Evolutionary conservation across 116 monocot species (phyloP).

Genomic region (Papilionanthe hybrid): DNA sequence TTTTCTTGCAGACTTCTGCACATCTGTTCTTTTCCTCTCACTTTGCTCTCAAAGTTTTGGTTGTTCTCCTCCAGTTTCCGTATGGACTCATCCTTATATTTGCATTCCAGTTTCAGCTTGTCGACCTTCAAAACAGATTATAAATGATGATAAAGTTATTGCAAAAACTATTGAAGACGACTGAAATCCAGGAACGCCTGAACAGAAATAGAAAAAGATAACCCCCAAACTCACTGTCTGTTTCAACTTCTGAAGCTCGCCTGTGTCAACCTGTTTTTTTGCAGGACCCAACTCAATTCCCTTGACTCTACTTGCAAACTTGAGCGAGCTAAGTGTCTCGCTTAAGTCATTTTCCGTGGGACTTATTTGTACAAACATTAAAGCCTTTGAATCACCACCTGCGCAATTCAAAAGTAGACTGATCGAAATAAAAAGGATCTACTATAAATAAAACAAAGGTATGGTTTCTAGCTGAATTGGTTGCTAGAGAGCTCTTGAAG

Average conservation of each 20-base stretch:
- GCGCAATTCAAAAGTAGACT: not conserved
- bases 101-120: slow-evolving; percentile 60
- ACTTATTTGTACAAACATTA: slow-evolving; percentile 96
- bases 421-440: not conserved
- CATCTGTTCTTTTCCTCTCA: slow-evolving; percentile 65
- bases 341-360: slow-evolving; percentile 71
- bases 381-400: slow-evolving; percentile 85
- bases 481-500: not conserved
- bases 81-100: slow-evolving; percentile 64
- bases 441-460: not conserved
- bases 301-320: slow-evolving; percentile 82
- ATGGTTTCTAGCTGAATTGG: not conserved
- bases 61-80: slow-evolving; percentile 66
- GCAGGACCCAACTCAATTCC: slow-evolving; percentile 76
- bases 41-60: slow-evolving; percentile 61
- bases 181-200: not conserved
- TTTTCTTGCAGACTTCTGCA: slow-evolving; percentile 65
- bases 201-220: not conserved
- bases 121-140: slow-evolving; percentile 56
- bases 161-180: not conserved
- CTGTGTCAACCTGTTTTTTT: slow-evolving; percentile 74
- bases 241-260: slow-evolving; percentile 67
- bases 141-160: slow-evolving; percentile 3
- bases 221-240: slow-evolving; percentile 44
- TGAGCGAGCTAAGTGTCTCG: slow-evolving; percentile 82